phyloP scores from a whole-genome alignment of 169 alveolate species.

The Plasmodium reichenowi region DNA sequence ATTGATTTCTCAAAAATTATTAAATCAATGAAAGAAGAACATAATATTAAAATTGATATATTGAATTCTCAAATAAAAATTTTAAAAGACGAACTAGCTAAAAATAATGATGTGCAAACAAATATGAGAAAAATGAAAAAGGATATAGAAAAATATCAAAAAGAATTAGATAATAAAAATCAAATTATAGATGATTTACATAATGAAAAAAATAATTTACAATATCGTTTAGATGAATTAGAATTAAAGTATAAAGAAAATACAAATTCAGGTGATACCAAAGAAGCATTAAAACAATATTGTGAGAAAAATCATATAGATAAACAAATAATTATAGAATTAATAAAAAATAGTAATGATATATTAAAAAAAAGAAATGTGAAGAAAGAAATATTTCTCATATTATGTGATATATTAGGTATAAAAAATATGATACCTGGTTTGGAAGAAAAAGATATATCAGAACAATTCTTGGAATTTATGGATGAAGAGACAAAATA shows the following conservation, averaged over 20 bases:
- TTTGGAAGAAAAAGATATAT: constrained; percentile 38
- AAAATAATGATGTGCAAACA: constrained; percentile 22
- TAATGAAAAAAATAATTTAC: constrained; percentile 15
- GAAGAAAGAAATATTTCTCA: constrained; percentile 34
- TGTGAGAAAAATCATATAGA: constrained; percentile 37
- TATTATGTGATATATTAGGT: constrained; percentile 43
- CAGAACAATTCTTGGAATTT: constrained; percentile 50
- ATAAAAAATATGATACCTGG: constrained; percentile 30
- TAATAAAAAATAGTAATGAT: constrained; percentile 44
- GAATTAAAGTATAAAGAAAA: constrained; percentile 11
- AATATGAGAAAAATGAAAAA: constrained; percentile 6
- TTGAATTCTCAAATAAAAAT: constrained; percentile 29
- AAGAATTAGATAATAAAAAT: constrained; percentile 29
- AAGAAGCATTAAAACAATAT: constrained; percentile 11
- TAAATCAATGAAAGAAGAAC: constrained; percentile 33
- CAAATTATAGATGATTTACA: constrained; percentile 30
- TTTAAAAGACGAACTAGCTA: constrained; percentile 35
- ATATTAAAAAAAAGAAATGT: constrained; percentile 21
- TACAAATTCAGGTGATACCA: constrained; percentile 15
- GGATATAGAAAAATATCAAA: constrained; percentile 47
- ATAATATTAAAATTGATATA: constrained; percentile 33
- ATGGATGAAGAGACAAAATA: constrained; percentile 32
- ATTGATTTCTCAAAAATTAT: constrained; percentile 23
- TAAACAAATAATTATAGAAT: constrained; percentile 29
- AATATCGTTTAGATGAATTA: constrained; percentile 11